Evolutionary conservation across 1,284 basidiomycete species (phyloP).

Genomic region (Cryptococcus sp.): DNA sequence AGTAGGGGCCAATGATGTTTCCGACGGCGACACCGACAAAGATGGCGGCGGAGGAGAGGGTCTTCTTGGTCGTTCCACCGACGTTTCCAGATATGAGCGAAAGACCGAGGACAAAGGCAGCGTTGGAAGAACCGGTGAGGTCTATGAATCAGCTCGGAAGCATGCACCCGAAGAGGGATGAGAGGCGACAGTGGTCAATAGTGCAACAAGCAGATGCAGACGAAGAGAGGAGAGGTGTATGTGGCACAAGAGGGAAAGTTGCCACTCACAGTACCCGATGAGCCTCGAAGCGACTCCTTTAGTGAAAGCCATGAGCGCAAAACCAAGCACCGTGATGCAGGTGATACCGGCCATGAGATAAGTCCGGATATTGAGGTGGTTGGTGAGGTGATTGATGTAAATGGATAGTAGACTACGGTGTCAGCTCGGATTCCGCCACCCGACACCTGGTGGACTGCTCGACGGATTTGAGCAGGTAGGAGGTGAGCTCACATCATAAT

Average conservation of each 20-base stretch:
- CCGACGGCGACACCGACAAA: slow-evolving; percentile 32
- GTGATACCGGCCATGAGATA: slow-evolving; percentile 24
- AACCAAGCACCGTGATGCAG: slow-evolving; percentile 23
- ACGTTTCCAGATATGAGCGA: slow-evolving; percentile 49
- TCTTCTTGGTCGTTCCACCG: slow-evolving; percentile 48
- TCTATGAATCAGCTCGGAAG: slow-evolving; percentile 5
- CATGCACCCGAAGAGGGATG: too few relatives aligned
- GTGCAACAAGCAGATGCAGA: too few relatives aligned
- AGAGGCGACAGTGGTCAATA: too few relatives aligned
- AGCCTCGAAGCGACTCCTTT: slow-evolving; percentile 14
- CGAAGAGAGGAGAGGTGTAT: too few relatives aligned
- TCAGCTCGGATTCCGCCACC: not conserved
- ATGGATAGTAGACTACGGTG: slow-evolving; percentile 13
- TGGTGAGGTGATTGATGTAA: slow-evolving; percentile 24
- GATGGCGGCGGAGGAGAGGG: slow-evolving; percentile 21
- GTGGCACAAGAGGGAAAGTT: not conserved
- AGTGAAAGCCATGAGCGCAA: slow-evolving; percentile 24
- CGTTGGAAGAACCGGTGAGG: slow-evolving; percentile 47
- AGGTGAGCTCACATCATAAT: slow-evolving; percentile 15
- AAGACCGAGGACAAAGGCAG: slow-evolving; percentile 47
- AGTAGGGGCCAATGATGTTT: slow-evolving; percentile 48
- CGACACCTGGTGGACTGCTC: too few relatives aligned
- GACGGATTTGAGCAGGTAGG: too few relatives aligned
- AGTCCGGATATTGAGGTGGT: slow-evolving; percentile 23
- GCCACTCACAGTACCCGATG: slow-evolving; percentile 17